Base-by-base conservation (phyloP, 306 rosid species). In the Mimosa pudica region DNA sequence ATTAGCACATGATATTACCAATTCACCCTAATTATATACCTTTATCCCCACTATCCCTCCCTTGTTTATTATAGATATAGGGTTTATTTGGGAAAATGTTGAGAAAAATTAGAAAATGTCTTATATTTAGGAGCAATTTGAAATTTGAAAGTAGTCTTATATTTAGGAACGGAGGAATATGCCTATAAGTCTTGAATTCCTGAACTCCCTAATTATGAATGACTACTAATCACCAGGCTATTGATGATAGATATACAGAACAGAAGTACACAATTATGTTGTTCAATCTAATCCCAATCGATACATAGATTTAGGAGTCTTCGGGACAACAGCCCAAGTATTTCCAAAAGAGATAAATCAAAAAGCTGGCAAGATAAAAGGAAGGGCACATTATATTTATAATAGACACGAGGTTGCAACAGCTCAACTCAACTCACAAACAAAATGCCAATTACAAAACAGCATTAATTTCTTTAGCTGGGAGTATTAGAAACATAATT, bases 181-280 rank as follows among this genome's bases (percentile, higher is more conserved):
- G 70, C 33, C 32, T 58, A 57, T 55, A 24, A 55, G 45, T 47
- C 71, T 10, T 2, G 75, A 55, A 61, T 67, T 70, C 73, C 65
- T 11, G 38, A 58, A 82, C 46, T 24, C 51, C 70, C 70, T 74
- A 24, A 3, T 17, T 30, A 71, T 54, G 14, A 45, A 13, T 46
- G 42, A 48, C 72, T 58, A 45, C 68, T 73, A 47, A 8, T 64
- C 32, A 52, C 68, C 70, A 58, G 44, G 33, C 33, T 35, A 47
- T 10, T 41, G 36, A 49, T 63, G 49, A 70, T 75, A 57, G 44
- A 64, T 42, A 71, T 62, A 48, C 46, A 54, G 32, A 48, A 47
- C 47, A 62, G 45, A 52, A 62, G 63, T 63, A 47, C 64, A 84
- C 62, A 55, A 52, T 8, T 36, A 6, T 33, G 35, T 57, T 0